Evolutionary conservation across 306 rosid genomes (phyloP).

Genomic region (Glycine latifolia): DNA sequence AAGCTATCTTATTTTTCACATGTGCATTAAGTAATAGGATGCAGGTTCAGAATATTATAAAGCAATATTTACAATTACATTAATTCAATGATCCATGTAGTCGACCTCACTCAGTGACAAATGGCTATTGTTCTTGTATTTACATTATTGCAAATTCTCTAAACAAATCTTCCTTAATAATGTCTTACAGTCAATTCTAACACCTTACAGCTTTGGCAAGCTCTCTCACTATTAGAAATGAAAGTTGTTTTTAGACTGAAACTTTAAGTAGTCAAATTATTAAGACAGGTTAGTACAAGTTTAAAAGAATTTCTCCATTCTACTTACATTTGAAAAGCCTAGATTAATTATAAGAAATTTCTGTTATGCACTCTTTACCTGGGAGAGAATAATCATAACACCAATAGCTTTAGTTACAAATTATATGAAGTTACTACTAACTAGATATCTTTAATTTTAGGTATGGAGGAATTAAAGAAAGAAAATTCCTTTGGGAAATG

Average conservation of each 20-base stretch:
- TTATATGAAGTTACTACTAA: not conserved
- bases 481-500: not conserved
- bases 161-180: not conserved
- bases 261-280: not conserved
- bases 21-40: constrained; percentile 6
- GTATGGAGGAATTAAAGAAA: not conserved
- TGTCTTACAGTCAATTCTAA: not conserved
- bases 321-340: not conserved
- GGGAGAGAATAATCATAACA: not conserved
- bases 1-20: not conserved
- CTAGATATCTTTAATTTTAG: not conserved
- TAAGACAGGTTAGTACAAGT: not conserved
- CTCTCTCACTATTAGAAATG: not conserved
- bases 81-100: not conserved
- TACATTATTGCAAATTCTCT: constrained; percentile 1
- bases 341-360: not conserved
- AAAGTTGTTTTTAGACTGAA: not conserved
- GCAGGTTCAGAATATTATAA: not conserved
- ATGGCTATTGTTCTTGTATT: not conserved
- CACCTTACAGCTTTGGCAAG: not conserved
- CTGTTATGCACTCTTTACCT: not conserved
- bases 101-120: not conserved
- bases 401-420: not conserved
- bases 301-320: not conserved
- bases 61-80: not conserved